A percentile compares a stretch with the other conserved stretches of the same genome.
Evolutionary conservation across 805 yeast genomes (phyloP).

Genomic region (Barnettozyma pratensis): DNA sequence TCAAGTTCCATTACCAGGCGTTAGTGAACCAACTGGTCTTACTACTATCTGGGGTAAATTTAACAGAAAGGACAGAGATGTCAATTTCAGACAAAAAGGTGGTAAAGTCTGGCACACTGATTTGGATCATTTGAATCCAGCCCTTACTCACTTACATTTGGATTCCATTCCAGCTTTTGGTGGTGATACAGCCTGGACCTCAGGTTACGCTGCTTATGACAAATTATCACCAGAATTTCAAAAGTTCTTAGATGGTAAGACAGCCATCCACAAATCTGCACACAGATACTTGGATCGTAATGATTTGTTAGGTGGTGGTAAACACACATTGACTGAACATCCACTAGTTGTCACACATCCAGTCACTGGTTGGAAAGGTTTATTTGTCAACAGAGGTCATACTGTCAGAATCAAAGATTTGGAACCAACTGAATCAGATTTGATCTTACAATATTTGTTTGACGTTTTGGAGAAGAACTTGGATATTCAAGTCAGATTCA

Average conservation of each 20-base stretch:
- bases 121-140: slow-evolving; percentile 54
- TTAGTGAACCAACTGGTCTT: slow-evolving; percentile 26
- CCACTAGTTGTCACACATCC: slow-evolving; percentile 58
- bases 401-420: slow-evolving; percentile 35
- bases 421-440: slow-evolving; percentile 9
- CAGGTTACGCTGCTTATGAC: slow-evolving; percentile 54
- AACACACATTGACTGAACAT: slow-evolving; percentile 45
- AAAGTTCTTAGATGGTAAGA: slow-evolving; percentile 47
- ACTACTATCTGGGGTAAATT: slow-evolving; percentile 32
- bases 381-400: slow-evolving; percentile 45
- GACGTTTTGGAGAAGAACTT: slow-evolving; percentile 42
- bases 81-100: slow-evolving; percentile 7
- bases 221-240: slow-evolving; percentile 48
- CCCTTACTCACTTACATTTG: slow-evolving; percentile 45
- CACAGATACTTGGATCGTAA: slow-evolving; percentile 35
- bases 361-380: slow-evolving; percentile 57
- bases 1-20: slow-evolving; percentile 27
- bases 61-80: slow-evolving; percentile 15
- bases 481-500: slow-evolving; percentile 51
- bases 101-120: slow-evolving; percentile 45
- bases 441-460: slow-evolving; percentile 39
- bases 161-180: slow-evolving; percentile 46
- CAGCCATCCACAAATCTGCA: slow-evolving; percentile 40
- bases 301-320: slow-evolving; percentile 42
- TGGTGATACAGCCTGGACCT: slow-evolving; percentile 53